A percentile compares a stretch with the other conserved stretches of the same genome.
Conservation (phyloP, 345 rosid species). For the Citrus sinensis region DVS_A1.0 CM039168.1:1029501-1030000, state of each 20-base stretch:
- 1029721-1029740: not conserved
- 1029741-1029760: not conserved
- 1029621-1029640: conserved; percentile 3
- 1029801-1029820: not conserved
- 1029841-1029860: conserved; percentile 23
- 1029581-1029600: conserved; percentile 41
- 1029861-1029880: conserved; percentile 17
- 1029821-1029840: conserved; percentile 13
- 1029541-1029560: conserved; percentile 29
- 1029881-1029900: conserved; percentile 1
- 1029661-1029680: not conserved
- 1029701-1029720: not conserved
- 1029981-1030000: not conserved
- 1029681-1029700: conserved; percentile 4
- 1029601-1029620: conserved; percentile 32
- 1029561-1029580: conserved; percentile 32
- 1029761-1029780: not conserved
- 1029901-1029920: conserved; percentile 12
- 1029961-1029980: conserved; percentile 22
- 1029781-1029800: not conserved
- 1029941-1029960: conserved; percentile 18
- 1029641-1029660: conserved; percentile 1
- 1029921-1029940: conserved; percentile 20
- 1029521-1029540: conserved; percentile 27
- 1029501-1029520: conserved; percentile 10